Percentiles rank a stretch among this genome's conserved stretches.
phyloP scores from a whole-genome alignment of 2,329 filamentous ascomycete species.

The Cytospora paraplurivora region DNA sequence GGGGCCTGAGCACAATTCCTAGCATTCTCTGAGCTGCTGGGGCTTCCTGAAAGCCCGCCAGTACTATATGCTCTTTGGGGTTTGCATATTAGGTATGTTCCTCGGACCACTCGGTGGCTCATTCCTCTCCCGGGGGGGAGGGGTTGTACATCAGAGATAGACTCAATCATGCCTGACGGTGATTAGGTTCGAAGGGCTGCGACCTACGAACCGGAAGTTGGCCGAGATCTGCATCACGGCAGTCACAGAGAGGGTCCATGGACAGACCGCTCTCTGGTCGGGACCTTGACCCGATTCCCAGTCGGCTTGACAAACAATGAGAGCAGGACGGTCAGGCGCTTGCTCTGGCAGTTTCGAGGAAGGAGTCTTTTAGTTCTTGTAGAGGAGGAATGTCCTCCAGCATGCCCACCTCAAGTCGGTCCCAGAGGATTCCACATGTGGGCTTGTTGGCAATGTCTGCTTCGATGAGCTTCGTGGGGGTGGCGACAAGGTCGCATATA shows the following conservation, averaged over 20 bases:
- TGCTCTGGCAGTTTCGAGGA: neutral
- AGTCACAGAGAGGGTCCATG: neutral
- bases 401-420: slow-evolving; percentile 39
- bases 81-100: too few species aligned
- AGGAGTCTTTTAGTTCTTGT: slow-evolving; percentile 27
- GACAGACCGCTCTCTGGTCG: neutral
- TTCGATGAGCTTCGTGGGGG: slow-evolving; percentile 38
- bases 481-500: slow-evolving; percentile 45
- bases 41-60: too few species aligned
- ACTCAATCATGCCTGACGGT: neutral
- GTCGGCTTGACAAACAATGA: neutral
- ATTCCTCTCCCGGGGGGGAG: neutral
- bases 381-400: slow-evolving; percentile 40
- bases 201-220: neutral
- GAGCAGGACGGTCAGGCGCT: neutral
- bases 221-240: neutral
- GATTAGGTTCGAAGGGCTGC: neutral
- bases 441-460: slow-evolving; percentile 39
- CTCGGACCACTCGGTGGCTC: too few species aligned
- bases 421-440: slow-evolving; percentile 42
- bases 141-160: neutral
- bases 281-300: neutral
- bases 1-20: too few species aligned
- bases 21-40: too few species aligned
- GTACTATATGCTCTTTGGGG: too few species aligned